phyloP scores from a whole-genome alignment of 305 asterid genomes.

The Plantago lanceolata region DNA sequence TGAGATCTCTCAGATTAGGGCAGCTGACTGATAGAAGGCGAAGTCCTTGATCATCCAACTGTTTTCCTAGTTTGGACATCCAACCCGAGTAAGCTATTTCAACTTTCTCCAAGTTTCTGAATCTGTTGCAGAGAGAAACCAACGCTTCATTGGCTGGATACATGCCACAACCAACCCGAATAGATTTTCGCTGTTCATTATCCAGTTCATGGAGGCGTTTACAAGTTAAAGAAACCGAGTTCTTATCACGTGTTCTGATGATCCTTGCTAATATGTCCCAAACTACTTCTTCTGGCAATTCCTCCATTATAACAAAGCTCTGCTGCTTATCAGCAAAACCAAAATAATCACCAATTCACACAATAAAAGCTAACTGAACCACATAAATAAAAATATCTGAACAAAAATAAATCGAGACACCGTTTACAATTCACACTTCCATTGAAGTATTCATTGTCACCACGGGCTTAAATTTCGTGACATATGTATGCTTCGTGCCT shows the following conservation, averaged over 20 bases:
- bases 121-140: conserved; percentile 54
- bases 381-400: no score
- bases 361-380: no score
- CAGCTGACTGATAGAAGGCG: conserved; percentile 48
- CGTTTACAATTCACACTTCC: no score
- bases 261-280: conserved; percentile 59
- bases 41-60: conserved; percentile 64
- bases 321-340: no score
- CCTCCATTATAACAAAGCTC: conserved; percentile 65
- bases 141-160: conserved; percentile 58
- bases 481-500: no score
- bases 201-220: conserved; percentile 58
- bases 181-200: conserved; percentile 47
- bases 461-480: no score
- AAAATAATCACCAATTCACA: no score
- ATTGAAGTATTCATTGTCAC: no score
- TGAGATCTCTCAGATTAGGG: conserved; percentile 51
- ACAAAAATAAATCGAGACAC: no score
- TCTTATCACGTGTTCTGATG: conserved; percentile 42
- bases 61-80: conserved; percentile 78
- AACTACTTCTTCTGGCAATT: conserved; percentile 61
- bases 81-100: conserved; percentile 75
- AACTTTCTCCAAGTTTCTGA: conserved; percentile 50
- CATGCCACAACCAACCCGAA: conserved; percentile 74
- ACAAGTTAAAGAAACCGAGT: conserved; percentile 59